These are phyloP conservation scores for Cytospora schulzeri DNA, from an alignment of 2,329 filamentous ascomycete species.

Conservation along the genomic window DNA sequence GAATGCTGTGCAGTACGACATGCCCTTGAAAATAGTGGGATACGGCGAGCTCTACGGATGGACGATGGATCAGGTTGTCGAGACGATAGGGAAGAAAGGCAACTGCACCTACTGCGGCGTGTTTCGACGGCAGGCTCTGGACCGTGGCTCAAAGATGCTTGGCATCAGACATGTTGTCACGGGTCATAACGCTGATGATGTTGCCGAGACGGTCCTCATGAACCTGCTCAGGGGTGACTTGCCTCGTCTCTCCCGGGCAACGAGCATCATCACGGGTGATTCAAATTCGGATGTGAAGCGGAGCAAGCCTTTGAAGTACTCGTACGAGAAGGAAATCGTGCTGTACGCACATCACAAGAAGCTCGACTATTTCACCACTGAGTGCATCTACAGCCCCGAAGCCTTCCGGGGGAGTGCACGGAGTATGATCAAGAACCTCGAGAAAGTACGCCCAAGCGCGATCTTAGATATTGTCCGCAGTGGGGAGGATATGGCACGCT, in stretches of 20 bases:
- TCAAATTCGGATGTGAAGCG: conserved; percentile 85
- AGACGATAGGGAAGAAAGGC: conserved; percentile 93
- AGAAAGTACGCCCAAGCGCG: conserved; percentile 88
- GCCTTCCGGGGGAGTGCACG: conserved; percentile 92
- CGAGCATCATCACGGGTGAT: conserved; percentile 82
- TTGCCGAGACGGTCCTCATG: conserved; percentile 97
- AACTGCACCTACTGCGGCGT: conserved; percentile 99
- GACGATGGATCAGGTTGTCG: conserved; percentile 99
- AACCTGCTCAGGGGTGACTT: conserved; percentile 90
- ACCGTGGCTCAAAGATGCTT: conserved; percentile 85
- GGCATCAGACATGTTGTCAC: conserved; percentile 93
- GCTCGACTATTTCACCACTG: conserved; percentile 96
- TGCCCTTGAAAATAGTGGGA: conserved; percentile 88
- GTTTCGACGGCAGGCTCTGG: conserved; percentile 89
- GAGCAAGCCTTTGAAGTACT: conserved; percentile 96
- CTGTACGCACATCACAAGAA: conserved; percentile 96
- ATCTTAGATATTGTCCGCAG: conserved; percentile 94
- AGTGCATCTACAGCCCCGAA: conserved; percentile 97
- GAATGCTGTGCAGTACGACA: conserved; percentile 86
- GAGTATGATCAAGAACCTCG: conserved; percentile 90
- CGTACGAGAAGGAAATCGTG: conserved; percentile 98
- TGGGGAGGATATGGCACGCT: conserved; percentile 90
- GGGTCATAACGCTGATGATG: conserved; percentile 95
- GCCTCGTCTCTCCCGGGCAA: conserved; percentile 82
- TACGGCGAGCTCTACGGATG: conserved; percentile 95